Conservation (phyloP, 495 filamentous ascomycete genomes). For the Bathelium albidoporum region DNA sequence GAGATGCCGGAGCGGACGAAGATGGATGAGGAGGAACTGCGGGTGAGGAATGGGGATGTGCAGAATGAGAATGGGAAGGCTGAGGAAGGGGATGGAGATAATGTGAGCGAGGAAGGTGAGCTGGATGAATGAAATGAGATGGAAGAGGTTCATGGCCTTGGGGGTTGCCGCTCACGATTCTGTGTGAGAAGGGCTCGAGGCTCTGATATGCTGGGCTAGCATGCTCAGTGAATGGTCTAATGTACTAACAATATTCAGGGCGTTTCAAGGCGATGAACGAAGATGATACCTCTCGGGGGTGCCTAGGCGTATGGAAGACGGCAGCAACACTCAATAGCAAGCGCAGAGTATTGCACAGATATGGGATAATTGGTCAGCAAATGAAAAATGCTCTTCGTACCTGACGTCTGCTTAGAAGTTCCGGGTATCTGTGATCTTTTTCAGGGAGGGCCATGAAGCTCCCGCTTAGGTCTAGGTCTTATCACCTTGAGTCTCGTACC, state of each 20-base stretch:
- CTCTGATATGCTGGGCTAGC: not conserved
- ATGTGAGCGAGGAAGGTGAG: not conserved
- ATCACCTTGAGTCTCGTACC: no score
- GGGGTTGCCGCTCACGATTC: not conserved
- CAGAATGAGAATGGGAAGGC: not conserved
- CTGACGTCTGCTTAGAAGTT: no score
- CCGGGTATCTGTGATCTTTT: no score
- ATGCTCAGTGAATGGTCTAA: not conserved
- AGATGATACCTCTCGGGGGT: not conserved
- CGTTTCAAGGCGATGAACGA: not conserved
- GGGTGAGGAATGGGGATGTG: not conserved
- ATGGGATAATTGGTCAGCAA: no score
- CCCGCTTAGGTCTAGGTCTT: no score
- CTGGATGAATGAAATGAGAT: slow-evolving; percentile 4
- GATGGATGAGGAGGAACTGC: not conserved
- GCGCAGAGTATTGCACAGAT: no score
- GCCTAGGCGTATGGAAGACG: no score
- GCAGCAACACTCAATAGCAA: no score
- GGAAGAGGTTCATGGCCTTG: not conserved
- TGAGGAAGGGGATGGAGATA: not conserved
- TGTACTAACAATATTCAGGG: not conserved
- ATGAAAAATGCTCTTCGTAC: no score
- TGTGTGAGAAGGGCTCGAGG: not conserved
- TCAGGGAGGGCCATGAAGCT: no score
- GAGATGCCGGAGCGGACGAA: not conserved